Conservation (phyloP, 164 flowering plant genomes). For the Stephania japonica region DNA sequence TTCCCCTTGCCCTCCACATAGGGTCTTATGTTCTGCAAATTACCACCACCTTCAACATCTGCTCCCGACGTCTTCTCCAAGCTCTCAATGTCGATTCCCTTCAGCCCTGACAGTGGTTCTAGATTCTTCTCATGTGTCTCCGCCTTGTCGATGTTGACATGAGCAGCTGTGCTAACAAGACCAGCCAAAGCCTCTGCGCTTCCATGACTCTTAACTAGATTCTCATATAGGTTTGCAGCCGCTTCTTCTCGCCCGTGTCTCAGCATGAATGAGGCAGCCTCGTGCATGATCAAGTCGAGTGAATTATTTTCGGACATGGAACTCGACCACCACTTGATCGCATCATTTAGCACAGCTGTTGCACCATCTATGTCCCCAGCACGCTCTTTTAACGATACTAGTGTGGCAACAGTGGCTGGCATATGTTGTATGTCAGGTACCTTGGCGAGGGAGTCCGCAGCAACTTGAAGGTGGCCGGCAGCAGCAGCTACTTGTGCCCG, state of each 20-base stretch:
- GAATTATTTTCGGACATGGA: conserved; percentile 76
- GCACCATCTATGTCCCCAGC: conserved; percentile 83
- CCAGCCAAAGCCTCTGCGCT: conserved; percentile 76
- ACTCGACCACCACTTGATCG: conserved; percentile 73
- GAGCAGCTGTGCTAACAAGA: conserved; percentile 71
- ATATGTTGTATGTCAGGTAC: conserved; percentile 83
- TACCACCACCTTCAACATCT: conserved; percentile 33
- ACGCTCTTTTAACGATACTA: conserved; percentile 79
- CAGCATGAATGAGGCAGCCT: conserved; percentile 86
- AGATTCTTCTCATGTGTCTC: conserved; percentile 75
- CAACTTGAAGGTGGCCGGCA: conserved; percentile 66
- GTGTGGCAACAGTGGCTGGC: conserved; percentile 92
- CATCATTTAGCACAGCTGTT: conserved; percentile 58
- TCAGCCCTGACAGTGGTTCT: conserved; percentile 65
- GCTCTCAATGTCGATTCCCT: conserved; percentile 61
- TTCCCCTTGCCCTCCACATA: conserved; percentile 49
- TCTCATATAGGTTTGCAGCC: conserved; percentile 60
- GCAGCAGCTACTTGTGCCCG: conserved; percentile 90
- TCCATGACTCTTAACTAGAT: conserved; percentile 69
- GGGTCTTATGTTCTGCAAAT: conserved; percentile 25
- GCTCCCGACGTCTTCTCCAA: conserved; percentile 90
- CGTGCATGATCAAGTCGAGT: conserved; percentile 57
- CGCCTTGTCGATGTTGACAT: conserved; percentile 67
- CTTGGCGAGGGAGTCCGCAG: conserved; percentile 72
- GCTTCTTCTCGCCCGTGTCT: conserved; percentile 76